A percentile compares a stretch with the other conserved stretches of the same genome.
These are phyloP conservation scores for Endocarpon pusillum DNA, from an alignment of 495 filamentous ascomycete species.

Conservation along the genomic window DNA sequence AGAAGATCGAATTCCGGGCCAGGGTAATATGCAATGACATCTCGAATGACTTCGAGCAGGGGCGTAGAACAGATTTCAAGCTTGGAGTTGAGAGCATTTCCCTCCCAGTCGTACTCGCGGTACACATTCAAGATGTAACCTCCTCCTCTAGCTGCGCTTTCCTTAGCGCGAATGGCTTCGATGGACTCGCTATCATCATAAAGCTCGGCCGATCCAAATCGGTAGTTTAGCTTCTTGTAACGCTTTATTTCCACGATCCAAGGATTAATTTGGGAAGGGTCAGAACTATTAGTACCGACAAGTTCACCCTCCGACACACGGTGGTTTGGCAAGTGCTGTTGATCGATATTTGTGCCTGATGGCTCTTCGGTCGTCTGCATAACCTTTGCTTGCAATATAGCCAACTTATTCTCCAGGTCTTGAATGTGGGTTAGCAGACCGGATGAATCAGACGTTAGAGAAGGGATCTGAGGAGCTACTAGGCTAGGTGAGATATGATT, in stretches of 20 bases:
- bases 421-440: too few relatives aligned
- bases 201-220: slow-evolving; percentile 5
- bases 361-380: too few relatives aligned
- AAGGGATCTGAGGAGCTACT: too few relatives aligned
- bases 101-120: slow-evolving; percentile 8
- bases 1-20: slow-evolving; percentile 10
- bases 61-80: slow-evolving; percentile 6
- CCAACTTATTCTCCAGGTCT: too few relatives aligned
- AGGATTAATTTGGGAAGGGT: too few relatives aligned
- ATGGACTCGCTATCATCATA: slow-evolving; percentile 9
- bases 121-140: slow-evolving; percentile 7
- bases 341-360: too few relatives aligned
- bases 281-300: too few relatives aligned
- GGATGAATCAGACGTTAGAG: too few relatives aligned
- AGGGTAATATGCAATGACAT: slow-evolving; percentile 8
- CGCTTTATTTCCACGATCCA: slow-evolving; percentile 9
- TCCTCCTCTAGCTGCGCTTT: slow-evolving; percentile 5
- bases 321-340: too few relatives aligned
- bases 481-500: too few relatives aligned
- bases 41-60: slow-evolving; percentile 5
- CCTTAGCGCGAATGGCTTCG: slow-evolving; percentile 8
- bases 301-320: too few relatives aligned
- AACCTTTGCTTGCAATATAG: too few relatives aligned
- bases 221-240: slow-evolving; percentile 7
- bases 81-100: slow-evolving; percentile 5